phyloP scores from a whole-genome alignment of 1,284 basidiomycete genomes.

The Melanopsichium pennsylvanicum region DNA sequence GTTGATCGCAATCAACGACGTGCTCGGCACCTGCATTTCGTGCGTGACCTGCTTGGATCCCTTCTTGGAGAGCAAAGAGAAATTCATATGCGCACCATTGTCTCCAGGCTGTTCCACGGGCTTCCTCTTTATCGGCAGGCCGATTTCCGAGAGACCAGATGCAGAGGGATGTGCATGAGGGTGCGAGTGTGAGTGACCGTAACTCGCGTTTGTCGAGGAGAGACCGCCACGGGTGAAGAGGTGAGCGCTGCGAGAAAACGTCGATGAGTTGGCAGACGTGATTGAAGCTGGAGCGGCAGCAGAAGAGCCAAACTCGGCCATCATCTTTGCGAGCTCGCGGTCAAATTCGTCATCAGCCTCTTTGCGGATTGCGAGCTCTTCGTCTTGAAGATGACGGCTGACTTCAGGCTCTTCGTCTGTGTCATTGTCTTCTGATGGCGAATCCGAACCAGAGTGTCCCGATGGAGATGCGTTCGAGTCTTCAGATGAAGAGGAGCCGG shows the following conservation, averaged over 20 bases:
- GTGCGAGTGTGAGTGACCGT: slow-evolving; percentile 65
- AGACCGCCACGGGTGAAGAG: slow-evolving; percentile 21
- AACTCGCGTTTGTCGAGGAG: slow-evolving; percentile 14
- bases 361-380: slow-evolving; percentile 69
- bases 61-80: slow-evolving; percentile 89
- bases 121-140: slow-evolving; percentile 67
- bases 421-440: slow-evolving; percentile 13
- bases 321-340: slow-evolving; percentile 93
- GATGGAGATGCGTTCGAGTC: slow-evolving; percentile 11
- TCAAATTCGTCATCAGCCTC: slow-evolving; percentile 93
- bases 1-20: slow-evolving; percentile 57
- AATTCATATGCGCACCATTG: slow-evolving; percentile 76
- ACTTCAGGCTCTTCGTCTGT: slow-evolving; percentile 38
- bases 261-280: neutral
- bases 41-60: slow-evolving; percentile 83
- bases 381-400: slow-evolving; percentile 58
- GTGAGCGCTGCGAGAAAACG: slow-evolving; percentile 9
- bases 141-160: slow-evolving; percentile 73
- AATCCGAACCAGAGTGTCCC: slow-evolving; percentile 10
- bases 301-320: slow-evolving; percentile 71
- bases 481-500: slow-evolving; percentile 11
- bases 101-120: slow-evolving; percentile 67
- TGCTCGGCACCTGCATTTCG: slow-evolving; percentile 53
- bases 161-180: slow-evolving; percentile 74
- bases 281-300: neutral